Percentiles rank a stretch among this genome's conserved stretches.
These are phyloP conservation scores for Poronia punctata DNA, from an alignment of 495 filamentous ascomycete genomes.

Conservation along the genomic window DNA sequence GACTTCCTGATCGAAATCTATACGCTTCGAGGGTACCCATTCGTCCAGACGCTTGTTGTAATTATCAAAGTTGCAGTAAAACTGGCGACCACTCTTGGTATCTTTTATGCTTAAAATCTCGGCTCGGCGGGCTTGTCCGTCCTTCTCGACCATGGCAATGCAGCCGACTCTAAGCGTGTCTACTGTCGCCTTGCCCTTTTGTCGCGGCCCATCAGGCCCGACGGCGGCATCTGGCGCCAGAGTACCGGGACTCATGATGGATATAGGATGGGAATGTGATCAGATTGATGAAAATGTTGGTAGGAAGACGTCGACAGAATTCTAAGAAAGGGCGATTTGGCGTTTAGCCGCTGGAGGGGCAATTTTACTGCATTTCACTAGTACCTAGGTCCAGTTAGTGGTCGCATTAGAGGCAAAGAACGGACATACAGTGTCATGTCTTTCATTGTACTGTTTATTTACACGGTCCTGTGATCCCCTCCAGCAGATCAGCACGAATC, in stretches of 20 bases:
- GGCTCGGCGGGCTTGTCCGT: constrained; percentile 80
- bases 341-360: constrained; percentile 18
- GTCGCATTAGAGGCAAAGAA: not conserved
- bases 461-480: not conserved
- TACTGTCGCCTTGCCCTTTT: constrained; percentile 73
- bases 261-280: constrained; percentile 10
- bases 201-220: constrained; percentile 43
- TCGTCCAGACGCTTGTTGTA: constrained; percentile 99
- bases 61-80: constrained; percentile 97
- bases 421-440: constrained; percentile 1
- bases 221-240: constrained; percentile 36
- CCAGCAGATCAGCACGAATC: not conserved
- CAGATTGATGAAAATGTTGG: constrained; percentile 16
- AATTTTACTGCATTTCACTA: constrained; percentile 10
- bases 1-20: constrained; percentile 64
- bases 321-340: not conserved
- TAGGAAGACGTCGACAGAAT: constrained; percentile 2
- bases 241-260: constrained; percentile 36
- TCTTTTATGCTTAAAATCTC: constrained; percentile 87
- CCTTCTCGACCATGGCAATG: constrained; percentile 47
- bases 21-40: constrained; percentile 75
- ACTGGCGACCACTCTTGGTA: constrained; percentile 74
- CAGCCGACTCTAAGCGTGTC: constrained; percentile 58
- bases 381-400: too few species aligned
- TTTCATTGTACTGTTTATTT: too few species aligned